Evolutionary conservation across 73 alveolate genomes (phyloP).

Genomic region (Tetrahymena elliotti): DNA sequence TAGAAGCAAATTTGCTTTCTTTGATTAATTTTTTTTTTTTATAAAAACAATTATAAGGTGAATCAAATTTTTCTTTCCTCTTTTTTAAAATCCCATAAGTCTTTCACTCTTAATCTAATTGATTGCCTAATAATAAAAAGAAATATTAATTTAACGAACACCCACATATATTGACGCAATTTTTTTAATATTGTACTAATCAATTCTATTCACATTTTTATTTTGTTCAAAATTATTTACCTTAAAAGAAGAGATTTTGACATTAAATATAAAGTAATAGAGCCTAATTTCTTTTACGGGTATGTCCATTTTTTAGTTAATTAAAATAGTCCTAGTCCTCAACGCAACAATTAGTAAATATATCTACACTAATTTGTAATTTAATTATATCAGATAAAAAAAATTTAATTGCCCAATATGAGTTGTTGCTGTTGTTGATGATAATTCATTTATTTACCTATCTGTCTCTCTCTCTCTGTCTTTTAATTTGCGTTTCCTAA

Average conservation of each 20-base stretch:
- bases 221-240: background rate
- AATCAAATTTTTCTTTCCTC: background rate
- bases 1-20: background rate
- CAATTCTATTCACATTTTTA: background rate
- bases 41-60: background rate
- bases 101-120: background rate
- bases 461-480: background rate
- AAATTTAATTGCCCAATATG: background rate
- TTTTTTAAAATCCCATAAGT: background rate
- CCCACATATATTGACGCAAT: conserved; percentile 1
- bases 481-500: background rate
- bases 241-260: background rate
- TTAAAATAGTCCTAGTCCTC: background rate
- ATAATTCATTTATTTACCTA: background rate
- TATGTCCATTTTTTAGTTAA: background rate
- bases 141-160: background rate
- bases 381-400: background rate
- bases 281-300: background rate
- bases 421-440: no score
- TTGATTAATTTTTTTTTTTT: background rate
- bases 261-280: background rate
- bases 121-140: background rate
- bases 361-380: background rate
- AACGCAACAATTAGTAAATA: background rate
- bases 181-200: background rate